Percentiles rank a stretch among this genome's conserved stretches.
Evolutionary conservation across 345 rosid genomes (phyloP).

Genomic region (Dimocarpus longan): DNA sequence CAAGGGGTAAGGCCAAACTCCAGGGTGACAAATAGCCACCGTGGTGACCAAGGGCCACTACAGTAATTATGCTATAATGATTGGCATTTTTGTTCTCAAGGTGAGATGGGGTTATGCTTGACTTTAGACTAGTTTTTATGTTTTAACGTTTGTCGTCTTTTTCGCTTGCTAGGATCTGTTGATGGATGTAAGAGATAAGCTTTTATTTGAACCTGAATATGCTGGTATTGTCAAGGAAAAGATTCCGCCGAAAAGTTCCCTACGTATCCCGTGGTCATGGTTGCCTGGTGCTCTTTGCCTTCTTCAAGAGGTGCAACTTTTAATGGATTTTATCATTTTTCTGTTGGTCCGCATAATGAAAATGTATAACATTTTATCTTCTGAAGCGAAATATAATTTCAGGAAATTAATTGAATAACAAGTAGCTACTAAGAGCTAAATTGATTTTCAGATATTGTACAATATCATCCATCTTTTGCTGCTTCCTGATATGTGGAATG

Average conservation of each 20-base stretch:
- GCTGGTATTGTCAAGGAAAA: constrained; percentile 79
- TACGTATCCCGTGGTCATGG: constrained; percentile 83
- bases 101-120: not conserved
- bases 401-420: constrained; percentile 6
- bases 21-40: too few species aligned
- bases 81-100: not conserved
- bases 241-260: constrained; percentile 72
- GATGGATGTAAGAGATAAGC: constrained; percentile 91
- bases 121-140: not conserved
- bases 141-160: not conserved
- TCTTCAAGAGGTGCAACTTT: constrained; percentile 80
- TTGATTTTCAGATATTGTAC: constrained; percentile 7
- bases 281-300: constrained; percentile 92
- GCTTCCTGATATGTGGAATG: constrained; percentile 3
- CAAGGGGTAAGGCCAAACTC: too few species aligned
- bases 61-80: not conserved
- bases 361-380: not conserved
- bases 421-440: not conserved
- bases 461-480: not conserved
- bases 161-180: constrained; percentile 66
- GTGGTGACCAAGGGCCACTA: too few species aligned
- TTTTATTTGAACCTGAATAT: constrained; percentile 94
- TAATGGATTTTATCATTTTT: constrained; percentile 3
- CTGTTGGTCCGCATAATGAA: not conserved
- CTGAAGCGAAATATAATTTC: not conserved